These are phyloP conservation scores for Cladophialophora carrionii DNA, from an alignment of 2,329 filamentous ascomycete species.

Conservation along the genomic window DNA sequence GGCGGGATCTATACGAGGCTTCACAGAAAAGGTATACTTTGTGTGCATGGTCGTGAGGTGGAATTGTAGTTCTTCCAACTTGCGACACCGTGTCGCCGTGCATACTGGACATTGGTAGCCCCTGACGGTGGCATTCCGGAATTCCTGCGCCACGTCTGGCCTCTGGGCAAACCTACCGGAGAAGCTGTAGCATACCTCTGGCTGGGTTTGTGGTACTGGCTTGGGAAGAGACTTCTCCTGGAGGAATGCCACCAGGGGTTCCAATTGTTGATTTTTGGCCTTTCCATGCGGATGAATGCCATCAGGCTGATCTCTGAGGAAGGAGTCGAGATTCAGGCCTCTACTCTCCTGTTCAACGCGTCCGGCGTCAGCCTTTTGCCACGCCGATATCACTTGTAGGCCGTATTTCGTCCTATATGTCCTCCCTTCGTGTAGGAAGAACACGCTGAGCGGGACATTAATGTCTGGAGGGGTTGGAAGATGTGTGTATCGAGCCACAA, in stretches of 20 bases:
- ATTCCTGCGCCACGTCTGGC: slow-evolving; percentile 15
- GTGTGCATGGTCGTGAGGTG: slow-evolving; percentile 35
- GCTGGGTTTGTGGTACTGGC: slow-evolving; percentile 4
- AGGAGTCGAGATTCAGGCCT: slow-evolving; percentile 27
- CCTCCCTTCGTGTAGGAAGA: slow-evolving; percentile 33
- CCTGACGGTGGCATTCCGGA: slow-evolving; percentile 22
- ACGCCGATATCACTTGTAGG: slow-evolving; percentile 33
- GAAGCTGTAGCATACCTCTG: slow-evolving; percentile 29
- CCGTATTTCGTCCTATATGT: slow-evolving; percentile 39
- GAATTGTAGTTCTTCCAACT: slow-evolving; percentile 33
- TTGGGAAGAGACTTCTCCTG: neutral
- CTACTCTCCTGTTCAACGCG: neutral
- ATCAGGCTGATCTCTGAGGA: slow-evolving; percentile 12
- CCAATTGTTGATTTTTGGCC: slow-evolving; percentile 2
- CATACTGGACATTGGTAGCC: slow-evolving; percentile 37
- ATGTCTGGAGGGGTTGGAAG: slow-evolving; percentile 33
- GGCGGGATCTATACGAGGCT: slow-evolving; percentile 12
- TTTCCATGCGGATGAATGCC: neutral
- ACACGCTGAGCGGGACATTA: slow-evolving; percentile 35
- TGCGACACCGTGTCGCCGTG: slow-evolving; percentile 16
- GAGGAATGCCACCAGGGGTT: neutral
- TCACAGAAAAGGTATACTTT: slow-evolving; percentile 33
- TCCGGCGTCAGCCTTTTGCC: slow-evolving; percentile 23
- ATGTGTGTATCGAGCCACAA: slow-evolving; percentile 36
- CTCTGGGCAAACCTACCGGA: neutral